Evolutionary conservation across 495 filamentous ascomycete species (phyloP), one percentile per base, ranked within the genome.

Genomic region (Gamarada debralockiae): DNA sequence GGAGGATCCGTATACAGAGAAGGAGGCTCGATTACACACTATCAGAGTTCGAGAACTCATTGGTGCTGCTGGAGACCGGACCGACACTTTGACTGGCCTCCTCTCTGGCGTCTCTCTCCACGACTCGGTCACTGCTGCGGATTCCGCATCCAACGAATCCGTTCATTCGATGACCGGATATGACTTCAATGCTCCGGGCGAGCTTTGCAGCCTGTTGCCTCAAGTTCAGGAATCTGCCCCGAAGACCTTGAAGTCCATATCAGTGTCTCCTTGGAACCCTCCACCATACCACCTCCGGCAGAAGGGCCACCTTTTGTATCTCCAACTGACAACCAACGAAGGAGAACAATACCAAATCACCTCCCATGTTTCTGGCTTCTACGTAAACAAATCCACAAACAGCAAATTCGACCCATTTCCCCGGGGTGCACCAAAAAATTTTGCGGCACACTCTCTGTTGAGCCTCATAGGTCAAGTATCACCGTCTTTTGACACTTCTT

Each of bases 1-100:
- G 37, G 90, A 97, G 70, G 95, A 99, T 63, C 89, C 95, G 15
- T 99, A 99, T 68, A 99, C 90, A 21, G 95, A 97, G 73, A 97
- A 96, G 75, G 93, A 97, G 69, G 92, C 95, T 44, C 85, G 95
- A 55, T 85, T 97, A 76, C 95, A 99, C 69, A 71, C 97, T 44
- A 80, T 97, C 39, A 79, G 95, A 45, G 82, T 96, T 48, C 76
- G 95, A 56, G 95, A 99, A 59, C 74, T 99, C 42, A 87, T 99
- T 52, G 95, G 95, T 42, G 92, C 91, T 57, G 82, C 91, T 27
- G 90, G 90, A 20, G 83, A 95, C 67, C 84, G 92, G 45, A 83
- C 90, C 27, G 95, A 97, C 67, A 85, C 82, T 39, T 74, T 93
- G n/a, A 83, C 92, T 52, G 95, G 95, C 55, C 81, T 96, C 52